Percentiles rank a stretch among this genome's conserved stretches.
Evolutionary conservation across 1,139 yeast genomes (phyloP).

Genomic region (Kurtzmaniella quercitrusa): DNA sequence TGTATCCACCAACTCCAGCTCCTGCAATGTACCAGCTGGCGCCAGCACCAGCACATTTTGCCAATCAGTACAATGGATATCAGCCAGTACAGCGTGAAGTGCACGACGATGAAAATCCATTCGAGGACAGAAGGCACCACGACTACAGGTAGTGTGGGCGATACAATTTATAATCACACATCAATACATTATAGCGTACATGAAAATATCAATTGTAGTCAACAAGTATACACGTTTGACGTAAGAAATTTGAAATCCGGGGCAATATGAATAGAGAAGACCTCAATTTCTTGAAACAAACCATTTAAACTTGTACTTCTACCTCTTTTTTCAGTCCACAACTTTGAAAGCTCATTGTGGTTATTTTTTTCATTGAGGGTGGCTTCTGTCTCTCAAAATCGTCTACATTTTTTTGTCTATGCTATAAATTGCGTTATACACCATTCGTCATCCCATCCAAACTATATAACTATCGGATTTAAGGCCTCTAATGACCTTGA

Average conservation of each 20-base stretch:
- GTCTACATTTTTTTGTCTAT: too few species aligned
- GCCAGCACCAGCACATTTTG: conserved; percentile 8
- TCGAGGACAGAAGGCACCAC: conserved; percentile 3
- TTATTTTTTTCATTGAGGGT: too few species aligned
- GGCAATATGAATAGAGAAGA: too few species aligned
- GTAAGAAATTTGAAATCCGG: too few species aligned
- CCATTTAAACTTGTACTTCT: too few species aligned
- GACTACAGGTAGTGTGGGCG: neutral
- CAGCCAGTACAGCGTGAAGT: conserved; percentile 5
- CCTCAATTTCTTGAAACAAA: too few species aligned
- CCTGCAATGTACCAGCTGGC: conserved; percentile 11
- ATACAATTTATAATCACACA: neutral
- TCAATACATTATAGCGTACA: neutral
- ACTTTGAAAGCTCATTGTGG: too few species aligned
- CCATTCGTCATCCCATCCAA: neutral
- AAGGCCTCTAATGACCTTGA: neutral
- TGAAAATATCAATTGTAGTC: too few species aligned
- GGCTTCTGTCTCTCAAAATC: too few species aligned
- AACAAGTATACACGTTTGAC: too few species aligned
- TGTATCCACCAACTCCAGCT: conserved; percentile 31
- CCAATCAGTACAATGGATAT: conserved; percentile 8
- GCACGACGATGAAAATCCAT: conserved; percentile 5
- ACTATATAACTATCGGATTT: neutral
- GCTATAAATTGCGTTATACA: conserved; percentile 1
- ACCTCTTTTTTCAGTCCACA: too few species aligned